Evolutionary conservation across 2,329 filamentous ascomycete genomes (phyloP), one percentile per base, ranked within the genome.

Genomic region (Dryadomyces sulphureus): DNA sequence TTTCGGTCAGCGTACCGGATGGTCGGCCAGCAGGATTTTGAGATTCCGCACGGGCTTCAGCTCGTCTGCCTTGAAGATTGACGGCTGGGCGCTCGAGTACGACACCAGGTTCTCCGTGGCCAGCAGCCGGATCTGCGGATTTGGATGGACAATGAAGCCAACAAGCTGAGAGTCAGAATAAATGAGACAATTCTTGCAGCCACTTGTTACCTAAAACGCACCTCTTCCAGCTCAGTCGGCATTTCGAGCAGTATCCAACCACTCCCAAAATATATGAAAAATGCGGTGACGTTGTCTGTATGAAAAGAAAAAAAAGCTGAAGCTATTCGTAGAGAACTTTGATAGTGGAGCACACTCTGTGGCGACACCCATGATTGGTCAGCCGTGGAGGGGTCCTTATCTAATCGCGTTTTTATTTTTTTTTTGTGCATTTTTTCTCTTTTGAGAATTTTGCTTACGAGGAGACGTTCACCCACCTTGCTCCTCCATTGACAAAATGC

Each of bases 121-220:
- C 54, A 90, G 73, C 60, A 86, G 79, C 55, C 92, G 79, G 53
- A 96, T 87, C 60, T 94, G 84, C 38, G 87, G 86, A 60, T 93
- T 94, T 49, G 85, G 85, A 65, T 94, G 83, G 63, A 85, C 83
- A 49, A 96, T 84, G 65, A 96, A 95, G 61, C 88, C 87, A 50
- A 95, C 87, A 45, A 94, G 78, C 86, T 94, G 55, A 9, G 27
- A 9, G 5, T 19, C 12, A 6, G 35, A 17, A 17, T 6, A 22
- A n/a, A n/a, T 17, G 36, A 2, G 9, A 21, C n/a, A 20, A 8
- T 19, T 4, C 5, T 12, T 38, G 6, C 9, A 19, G 16, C 17
- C 11, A 12, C 19, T 5, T 11, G 36, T 38, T 38, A 2, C 17
- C 21, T 7, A 2, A 16, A 38, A 17, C 7, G 5, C 8, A 85